These are phyloP conservation scores for Phytopythium cucurbitacearum DNA, from an alignment of 352 stramenopile species.

Conservation along the genomic window DNA sequence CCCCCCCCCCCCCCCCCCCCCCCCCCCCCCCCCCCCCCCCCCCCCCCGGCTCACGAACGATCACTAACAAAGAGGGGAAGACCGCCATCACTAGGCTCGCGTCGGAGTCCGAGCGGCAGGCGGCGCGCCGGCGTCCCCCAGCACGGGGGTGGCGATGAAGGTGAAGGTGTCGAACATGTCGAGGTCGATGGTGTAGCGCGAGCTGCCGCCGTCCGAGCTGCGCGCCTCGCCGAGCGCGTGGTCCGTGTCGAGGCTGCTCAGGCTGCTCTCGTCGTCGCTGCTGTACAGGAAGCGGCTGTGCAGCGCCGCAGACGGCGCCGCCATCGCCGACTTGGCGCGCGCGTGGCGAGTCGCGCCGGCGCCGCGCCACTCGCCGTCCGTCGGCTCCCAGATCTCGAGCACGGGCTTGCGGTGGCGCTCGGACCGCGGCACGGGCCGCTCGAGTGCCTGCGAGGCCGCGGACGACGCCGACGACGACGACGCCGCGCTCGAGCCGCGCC, in stretches of 20 bases:
- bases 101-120: background rate
- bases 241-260: constrained; percentile 8
- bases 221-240: too few relatives aligned
- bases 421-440: constrained; percentile 5
- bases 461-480: constrained; percentile 7
- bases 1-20: too few relatives aligned
- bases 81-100: too few relatives aligned
- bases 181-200: constrained; percentile 37
- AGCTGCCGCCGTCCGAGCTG: constrained; percentile 4
- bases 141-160: constrained; percentile 45
- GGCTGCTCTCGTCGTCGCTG: constrained; percentile 15
- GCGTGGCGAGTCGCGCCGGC: background rate
- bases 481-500: constrained; percentile 3
- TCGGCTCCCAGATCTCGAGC: constrained; percentile 21
- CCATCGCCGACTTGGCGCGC: background rate
- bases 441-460: constrained; percentile 1
- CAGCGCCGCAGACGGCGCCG: background rate
- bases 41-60: too few relatives aligned
- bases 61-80: too few relatives aligned
- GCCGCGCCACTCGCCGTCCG: background rate
- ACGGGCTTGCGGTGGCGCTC: constrained; percentile 10
- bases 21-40: too few relatives aligned
- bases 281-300: background rate
- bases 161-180: constrained; percentile 51
- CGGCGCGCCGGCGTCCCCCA: constrained; percentile 12